A percentile compares a stretch with the other conserved stretches of the same genome.
Conservation (phyloP, 495 filamentous ascomycete species). For the Tirmania nivea region DNA sequence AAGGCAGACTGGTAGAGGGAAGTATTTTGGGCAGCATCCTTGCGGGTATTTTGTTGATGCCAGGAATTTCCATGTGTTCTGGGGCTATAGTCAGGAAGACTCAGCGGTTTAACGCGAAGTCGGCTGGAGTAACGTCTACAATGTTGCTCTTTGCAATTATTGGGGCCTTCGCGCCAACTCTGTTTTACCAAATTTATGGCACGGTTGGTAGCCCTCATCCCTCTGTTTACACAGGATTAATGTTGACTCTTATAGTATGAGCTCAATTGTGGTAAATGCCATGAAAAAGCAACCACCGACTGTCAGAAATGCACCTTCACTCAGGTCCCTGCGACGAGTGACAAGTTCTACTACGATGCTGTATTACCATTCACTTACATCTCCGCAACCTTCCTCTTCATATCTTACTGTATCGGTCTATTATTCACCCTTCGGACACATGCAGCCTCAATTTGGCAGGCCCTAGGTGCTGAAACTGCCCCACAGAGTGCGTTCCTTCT, state of each 20-base stretch:
- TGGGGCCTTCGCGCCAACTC: conserved; percentile 85
- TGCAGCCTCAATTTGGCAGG: conserved; percentile 87
- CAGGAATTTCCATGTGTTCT: conserved; percentile 97
- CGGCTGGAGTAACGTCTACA: conserved; percentile 52
- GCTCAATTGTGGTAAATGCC: conserved; percentile 67
- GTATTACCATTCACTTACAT: conserved; percentile 87
- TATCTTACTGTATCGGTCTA: conserved; percentile 81
- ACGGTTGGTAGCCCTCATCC: conserved; percentile 26
- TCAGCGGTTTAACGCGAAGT: conserved; percentile 93
- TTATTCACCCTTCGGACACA: conserved; percentile 95
- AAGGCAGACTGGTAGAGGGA: conserved; percentile 80
- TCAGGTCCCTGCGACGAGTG: conserved; percentile 58
- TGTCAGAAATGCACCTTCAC: conserved; percentile 89
- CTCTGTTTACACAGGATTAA: conserved; percentile 12
- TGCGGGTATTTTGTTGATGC: conserved; percentile 85
- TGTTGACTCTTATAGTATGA: conserved; percentile 41
- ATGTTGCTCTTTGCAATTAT: conserved; percentile 96
- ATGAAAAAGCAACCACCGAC: conserved; percentile 33
- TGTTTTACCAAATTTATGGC: conserved; percentile 99
- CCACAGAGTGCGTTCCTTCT: conserved; percentile 8
- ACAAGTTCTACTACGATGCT: conserved; percentile 69
- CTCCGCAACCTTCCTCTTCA: conserved; percentile 61
- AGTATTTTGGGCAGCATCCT: conserved; percentile 96
- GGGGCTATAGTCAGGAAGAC: conserved; percentile 95
- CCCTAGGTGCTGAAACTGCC: conserved; percentile 13